These are phyloP conservation scores for Iberis pinnata DNA, from an alignment of 345 rosid species.

Conservation along the genomic window DNA sequence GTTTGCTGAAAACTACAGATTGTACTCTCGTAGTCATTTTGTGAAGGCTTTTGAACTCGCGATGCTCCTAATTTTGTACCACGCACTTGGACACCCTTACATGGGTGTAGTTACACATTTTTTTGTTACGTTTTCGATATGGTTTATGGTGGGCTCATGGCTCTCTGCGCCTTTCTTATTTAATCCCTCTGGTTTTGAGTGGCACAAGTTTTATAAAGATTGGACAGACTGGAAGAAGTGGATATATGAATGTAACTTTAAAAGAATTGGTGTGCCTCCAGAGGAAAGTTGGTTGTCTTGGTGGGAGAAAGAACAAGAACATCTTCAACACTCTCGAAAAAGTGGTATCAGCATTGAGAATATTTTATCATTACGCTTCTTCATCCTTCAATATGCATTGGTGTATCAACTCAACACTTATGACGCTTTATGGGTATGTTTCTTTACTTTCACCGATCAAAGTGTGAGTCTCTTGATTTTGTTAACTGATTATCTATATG, in stretches of 20 bases:
- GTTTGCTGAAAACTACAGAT: conserved; percentile 68
- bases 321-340: conserved; percentile 47
- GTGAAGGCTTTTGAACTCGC: conserved; percentile 57
- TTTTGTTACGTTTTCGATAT: conserved; percentile 47
- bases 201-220: conserved; percentile 63
- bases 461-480: no score
- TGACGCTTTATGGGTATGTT: no score
- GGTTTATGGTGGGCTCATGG: conserved; percentile 65
- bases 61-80: conserved; percentile 55
- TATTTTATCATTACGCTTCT: conserved; percentile 45
- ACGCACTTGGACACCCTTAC: conserved; percentile 40
- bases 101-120: conserved; percentile 39
- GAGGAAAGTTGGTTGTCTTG: conserved; percentile 70
- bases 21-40: conserved; percentile 64
- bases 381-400: conserved; percentile 54
- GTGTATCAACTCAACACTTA: no score
- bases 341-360: conserved; percentile 46
- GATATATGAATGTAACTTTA: conserved; percentile 47
- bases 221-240: conserved; percentile 68
- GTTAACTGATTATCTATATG: no score
- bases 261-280: conserved; percentile 53
- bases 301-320: conserved; percentile 62
- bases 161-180: conserved; percentile 61
- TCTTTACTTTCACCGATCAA: no score
- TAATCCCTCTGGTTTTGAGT: conserved; percentile 65